Conservation (phyloP, 306 rosid genomes). For the Vigna nakashimae region DNA sequence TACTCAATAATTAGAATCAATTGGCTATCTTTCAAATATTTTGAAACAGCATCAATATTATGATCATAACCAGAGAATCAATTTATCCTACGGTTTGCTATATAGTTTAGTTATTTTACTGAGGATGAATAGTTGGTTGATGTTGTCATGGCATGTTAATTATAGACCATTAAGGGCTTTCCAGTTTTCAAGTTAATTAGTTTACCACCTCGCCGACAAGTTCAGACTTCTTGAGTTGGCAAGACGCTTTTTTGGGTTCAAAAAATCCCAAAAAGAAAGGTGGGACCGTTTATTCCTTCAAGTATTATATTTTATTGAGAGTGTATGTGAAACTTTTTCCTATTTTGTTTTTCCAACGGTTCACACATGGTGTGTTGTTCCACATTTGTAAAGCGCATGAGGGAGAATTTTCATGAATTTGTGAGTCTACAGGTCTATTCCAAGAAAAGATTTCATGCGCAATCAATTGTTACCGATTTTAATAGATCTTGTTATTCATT, state of each 20-base stretch:
- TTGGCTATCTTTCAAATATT: not conserved
- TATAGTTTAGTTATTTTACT: not conserved
- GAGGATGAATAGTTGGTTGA: not conserved
- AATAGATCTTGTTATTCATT: not conserved
- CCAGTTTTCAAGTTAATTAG: not conserved
- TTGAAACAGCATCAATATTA: not conserved
- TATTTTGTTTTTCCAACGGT: too few species aligned
- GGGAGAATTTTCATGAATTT: not conserved
- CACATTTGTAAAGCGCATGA: not conserved
- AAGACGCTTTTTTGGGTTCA: slow-evolving; percentile 30
- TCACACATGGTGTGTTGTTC: not conserved
- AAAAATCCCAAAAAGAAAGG: not conserved
- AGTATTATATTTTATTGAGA: not conserved
- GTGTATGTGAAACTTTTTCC: too few species aligned
- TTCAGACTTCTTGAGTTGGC: slow-evolving; percentile 33
- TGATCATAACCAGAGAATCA: slow-evolving; percentile 1
- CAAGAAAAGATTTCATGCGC: not conserved
- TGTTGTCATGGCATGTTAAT: not conserved
- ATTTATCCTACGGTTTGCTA: not conserved
- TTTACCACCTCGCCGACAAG: slow-evolving; percentile 14
- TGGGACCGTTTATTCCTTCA: not conserved
- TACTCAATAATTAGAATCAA: too few species aligned
- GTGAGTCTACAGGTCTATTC: not conserved
- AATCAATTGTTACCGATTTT: not conserved
- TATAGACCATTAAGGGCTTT: slow-evolving; percentile 3